These are phyloP conservation scores for Penicillium taxi DNA, from an alignment of 495 filamentous ascomycete species.

Conservation along the genomic window DNA sequence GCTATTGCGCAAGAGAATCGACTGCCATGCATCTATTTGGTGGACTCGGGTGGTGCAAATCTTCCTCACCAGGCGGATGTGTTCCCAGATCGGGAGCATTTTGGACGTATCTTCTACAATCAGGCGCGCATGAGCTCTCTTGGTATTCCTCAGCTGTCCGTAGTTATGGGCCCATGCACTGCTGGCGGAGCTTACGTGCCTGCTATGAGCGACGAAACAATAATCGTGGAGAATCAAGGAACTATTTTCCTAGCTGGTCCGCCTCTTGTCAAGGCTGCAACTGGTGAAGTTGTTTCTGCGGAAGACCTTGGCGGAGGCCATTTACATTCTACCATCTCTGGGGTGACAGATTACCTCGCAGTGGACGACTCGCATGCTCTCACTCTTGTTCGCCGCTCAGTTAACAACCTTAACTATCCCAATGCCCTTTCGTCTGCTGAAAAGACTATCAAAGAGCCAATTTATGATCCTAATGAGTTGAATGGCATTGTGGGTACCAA, in stretches of 20 bases:
- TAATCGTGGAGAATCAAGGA: slow-evolving; percentile 90
- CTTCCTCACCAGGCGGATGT: slow-evolving; percentile 94
- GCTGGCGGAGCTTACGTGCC: slow-evolving; percentile 95
- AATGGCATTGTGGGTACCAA: slow-evolving; percentile 85
- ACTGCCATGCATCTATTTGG: slow-evolving; percentile 85
- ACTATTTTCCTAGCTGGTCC: slow-evolving; percentile 96
- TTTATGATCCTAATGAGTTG: slow-evolving; percentile 76
- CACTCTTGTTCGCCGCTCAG: slow-evolving; percentile 72
- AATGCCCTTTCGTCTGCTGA: slow-evolving; percentile 22
- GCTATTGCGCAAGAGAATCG: slow-evolving; percentile 84
- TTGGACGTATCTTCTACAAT: slow-evolving; percentile 97
- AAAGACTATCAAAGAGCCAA: slow-evolving; percentile 52
- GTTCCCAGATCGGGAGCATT: slow-evolving; percentile 92
- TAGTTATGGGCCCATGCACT: slow-evolving; percentile 97
- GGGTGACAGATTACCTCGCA: slow-evolving; percentile 94
- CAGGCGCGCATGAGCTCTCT: slow-evolving; percentile 78
- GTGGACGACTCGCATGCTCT: slow-evolving; percentile 91
- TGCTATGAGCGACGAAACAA: slow-evolving; percentile 93
- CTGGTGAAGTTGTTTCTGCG: slow-evolving; percentile 84
- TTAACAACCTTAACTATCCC: slow-evolving; percentile 86
- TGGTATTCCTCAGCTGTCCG: slow-evolving; percentile 87
- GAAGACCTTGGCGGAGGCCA: slow-evolving; percentile 93
- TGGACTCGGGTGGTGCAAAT: slow-evolving; percentile 94
- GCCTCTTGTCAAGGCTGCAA: slow-evolving; percentile 92
- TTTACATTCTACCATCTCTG: slow-evolving; percentile 81